These are phyloP conservation scores for Cucumis melo DNA, from an alignment of 306 rosid species.

Conservation along the genomic window DNA sequence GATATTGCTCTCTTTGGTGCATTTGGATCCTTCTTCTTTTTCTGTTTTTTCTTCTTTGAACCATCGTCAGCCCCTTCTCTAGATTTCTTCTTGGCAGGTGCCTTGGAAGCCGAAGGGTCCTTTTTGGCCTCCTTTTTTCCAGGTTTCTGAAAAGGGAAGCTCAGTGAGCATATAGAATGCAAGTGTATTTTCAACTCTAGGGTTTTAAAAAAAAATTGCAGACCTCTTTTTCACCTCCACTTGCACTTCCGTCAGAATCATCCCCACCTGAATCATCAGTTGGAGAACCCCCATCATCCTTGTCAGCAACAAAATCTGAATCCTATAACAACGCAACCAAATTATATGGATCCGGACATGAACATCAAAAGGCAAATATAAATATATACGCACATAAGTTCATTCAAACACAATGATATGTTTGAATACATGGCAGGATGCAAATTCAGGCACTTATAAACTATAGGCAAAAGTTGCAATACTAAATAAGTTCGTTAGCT, in stretches of 20 bases:
- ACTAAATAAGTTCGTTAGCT: no score
- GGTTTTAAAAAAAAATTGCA: background rate
- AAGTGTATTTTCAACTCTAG: background rate
- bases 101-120: slow-evolving; percentile 57
- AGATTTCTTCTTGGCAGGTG: slow-evolving; percentile 69
- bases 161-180: slow-evolving; percentile 8
- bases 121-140: slow-evolving; percentile 66
- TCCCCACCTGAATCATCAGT: slow-evolving; percentile 96
- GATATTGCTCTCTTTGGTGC: slow-evolving; percentile 96
- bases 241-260: slow-evolving; percentile 67
- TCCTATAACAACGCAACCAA: slow-evolving; percentile 41
- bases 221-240: slow-evolving; percentile 76
- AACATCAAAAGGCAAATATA: background rate
- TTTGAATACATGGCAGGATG: no score
- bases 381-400: background rate
- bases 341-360: background rate
- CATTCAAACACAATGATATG: background rate
- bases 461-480: no score
- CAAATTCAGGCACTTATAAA: no score
- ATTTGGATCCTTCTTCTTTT: slow-evolving; percentile 96
- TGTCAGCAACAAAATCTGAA: slow-evolving; percentile 64
- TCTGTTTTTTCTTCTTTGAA: slow-evolving; percentile 71
- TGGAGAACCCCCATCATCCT: slow-evolving; percentile 94
- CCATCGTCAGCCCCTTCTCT: slow-evolving; percentile 78
- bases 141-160: slow-evolving; percentile 58